phyloP scores from a whole-genome alignment of 192 early-diverging fungal species.

The Podochytrium sp. region DNA sequence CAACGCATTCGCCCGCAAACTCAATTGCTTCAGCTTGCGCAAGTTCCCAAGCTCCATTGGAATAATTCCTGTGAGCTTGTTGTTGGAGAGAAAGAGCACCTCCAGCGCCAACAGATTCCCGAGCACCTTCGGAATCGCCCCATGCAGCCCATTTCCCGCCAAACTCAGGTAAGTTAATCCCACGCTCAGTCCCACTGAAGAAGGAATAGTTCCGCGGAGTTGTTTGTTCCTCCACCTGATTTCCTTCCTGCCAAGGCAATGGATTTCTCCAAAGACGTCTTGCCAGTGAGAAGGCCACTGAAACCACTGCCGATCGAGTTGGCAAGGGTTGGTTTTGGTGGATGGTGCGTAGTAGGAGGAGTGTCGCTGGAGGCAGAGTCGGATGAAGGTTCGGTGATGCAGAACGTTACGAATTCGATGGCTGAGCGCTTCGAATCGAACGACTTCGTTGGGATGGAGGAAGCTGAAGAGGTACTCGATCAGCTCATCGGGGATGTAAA shows the following conservation, averaged over 20 bases:
- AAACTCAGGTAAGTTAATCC: not conserved
- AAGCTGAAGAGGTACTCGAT: not conserved
- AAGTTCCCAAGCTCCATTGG: conserved; percentile 2
- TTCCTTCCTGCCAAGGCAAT: not conserved
- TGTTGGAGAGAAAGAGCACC: not conserved
- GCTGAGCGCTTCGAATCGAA: not conserved
- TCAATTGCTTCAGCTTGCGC: not conserved
- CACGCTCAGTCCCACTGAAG: not conserved
- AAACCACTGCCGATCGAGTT: not conserved
- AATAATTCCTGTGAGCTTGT: not conserved
- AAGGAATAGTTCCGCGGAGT: not conserved
- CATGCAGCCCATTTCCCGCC: not conserved
- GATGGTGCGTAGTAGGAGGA: not conserved
- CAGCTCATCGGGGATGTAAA: not conserved
- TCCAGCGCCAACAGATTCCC: not conserved
- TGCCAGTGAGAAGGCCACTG: not conserved
- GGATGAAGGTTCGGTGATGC: not conserved
- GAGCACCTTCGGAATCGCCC: not conserved
- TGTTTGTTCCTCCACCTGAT: not conserved
- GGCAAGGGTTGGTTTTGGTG: not conserved
- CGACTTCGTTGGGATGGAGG: not conserved
- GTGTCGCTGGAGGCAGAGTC: not conserved
- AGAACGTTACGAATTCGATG: not conserved
- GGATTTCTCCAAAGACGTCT: not conserved
- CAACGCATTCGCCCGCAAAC: conserved; percentile 1